A percentile compares a stretch with the other conserved stretches of the same genome.
These are phyloP conservation scores for Termitomyces eurrhizus DNA, from an alignment of 768 basidiomycete genomes.

Conservation along the genomic window DNA sequence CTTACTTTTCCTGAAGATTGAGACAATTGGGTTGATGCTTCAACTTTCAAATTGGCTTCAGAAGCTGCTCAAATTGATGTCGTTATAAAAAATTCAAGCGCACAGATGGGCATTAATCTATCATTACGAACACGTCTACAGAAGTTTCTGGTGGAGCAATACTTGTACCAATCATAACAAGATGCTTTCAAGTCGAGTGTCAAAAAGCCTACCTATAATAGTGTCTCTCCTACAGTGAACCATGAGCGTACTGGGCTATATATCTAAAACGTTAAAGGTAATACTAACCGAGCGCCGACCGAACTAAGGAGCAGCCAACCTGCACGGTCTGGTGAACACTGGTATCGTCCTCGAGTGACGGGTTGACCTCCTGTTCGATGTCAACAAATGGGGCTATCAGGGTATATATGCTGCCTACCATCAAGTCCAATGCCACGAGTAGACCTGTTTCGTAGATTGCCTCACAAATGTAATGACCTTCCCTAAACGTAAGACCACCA, in stretches of 20 bases:
- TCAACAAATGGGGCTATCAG: constrained; percentile 7
- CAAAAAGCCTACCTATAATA: constrained; percentile 28
- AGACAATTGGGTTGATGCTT: too few relatives aligned
- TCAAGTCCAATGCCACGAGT: constrained; percentile 88
- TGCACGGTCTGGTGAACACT: constrained; percentile 86
- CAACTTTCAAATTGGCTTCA: background rate
- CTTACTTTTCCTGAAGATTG: background rate
- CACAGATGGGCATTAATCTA: background rate
- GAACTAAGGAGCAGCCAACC: constrained; percentile 82
- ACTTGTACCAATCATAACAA: background rate
- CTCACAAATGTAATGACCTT: constrained; percentile 98
- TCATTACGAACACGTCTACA: background rate
- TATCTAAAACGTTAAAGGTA: background rate
- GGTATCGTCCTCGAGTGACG: constrained; percentile 74
- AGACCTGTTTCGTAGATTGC: constrained; percentile 89
- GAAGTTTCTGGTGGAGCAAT: background rate
- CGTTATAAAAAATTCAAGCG: background rate
- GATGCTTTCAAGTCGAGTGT: background rate
- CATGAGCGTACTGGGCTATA: constrained; percentile 5
- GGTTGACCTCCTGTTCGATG: constrained; percentile 82
- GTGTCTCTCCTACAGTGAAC: constrained; percentile 35
- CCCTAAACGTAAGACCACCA: constrained; percentile 93
- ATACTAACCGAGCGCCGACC: constrained; percentile 72
- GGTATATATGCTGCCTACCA: constrained; percentile 51
- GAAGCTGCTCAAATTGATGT: background rate